These are phyloP conservation scores for Diaporthe nobilis DNA, from an alignment of 2,329 filamentous ascomycete genomes.

Conservation along the genomic window DNA sequence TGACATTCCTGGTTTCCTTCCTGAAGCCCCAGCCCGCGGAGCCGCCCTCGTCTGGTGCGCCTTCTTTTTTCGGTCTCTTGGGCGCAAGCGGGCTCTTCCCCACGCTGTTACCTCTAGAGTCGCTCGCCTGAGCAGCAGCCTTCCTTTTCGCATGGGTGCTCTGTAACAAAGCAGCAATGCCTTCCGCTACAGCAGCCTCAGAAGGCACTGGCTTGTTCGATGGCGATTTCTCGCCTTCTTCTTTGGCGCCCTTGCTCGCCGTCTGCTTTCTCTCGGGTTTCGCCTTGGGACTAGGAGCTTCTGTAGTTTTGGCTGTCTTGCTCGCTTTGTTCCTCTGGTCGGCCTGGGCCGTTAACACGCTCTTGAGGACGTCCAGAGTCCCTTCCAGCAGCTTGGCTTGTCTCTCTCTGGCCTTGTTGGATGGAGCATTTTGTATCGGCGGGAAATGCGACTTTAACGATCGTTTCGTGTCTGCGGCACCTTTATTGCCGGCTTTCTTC, in stretches of 20 bases:
- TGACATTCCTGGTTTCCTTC: conserved; percentile 40
- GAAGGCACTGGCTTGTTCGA: background rate
- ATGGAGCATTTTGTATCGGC: conserved; percentile 18
- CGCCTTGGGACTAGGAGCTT: background rate
- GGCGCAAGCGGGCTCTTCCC: background rate
- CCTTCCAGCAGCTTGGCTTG: conserved; percentile 53
- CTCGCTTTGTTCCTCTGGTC: conserved; percentile 33
- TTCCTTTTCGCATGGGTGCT: background rate
- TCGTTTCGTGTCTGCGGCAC: conserved; percentile 37
- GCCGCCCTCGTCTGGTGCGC: background rate
- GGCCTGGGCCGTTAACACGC: conserved; percentile 52
- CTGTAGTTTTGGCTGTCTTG: conserved; percentile 9
- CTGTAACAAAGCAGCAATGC: conserved; percentile 16
- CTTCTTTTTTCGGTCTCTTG: background rate
- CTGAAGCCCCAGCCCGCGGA: background rate
- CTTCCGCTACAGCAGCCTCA: conserved; percentile 23
- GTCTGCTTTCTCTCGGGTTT: conserved; percentile 30
- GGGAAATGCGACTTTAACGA: conserved; percentile 38
- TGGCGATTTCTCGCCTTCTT: background rate
- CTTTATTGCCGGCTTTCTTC: background rate
- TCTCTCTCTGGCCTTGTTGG: conserved; percentile 39
- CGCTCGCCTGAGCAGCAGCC: background rate
- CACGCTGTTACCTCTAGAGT: background rate
- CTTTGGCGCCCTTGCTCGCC: background rate
- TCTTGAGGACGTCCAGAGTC: conserved; percentile 55